Evolutionary conservation across 345 rosid species (phyloP).

Genomic region (Cardamine occulta): DNA sequence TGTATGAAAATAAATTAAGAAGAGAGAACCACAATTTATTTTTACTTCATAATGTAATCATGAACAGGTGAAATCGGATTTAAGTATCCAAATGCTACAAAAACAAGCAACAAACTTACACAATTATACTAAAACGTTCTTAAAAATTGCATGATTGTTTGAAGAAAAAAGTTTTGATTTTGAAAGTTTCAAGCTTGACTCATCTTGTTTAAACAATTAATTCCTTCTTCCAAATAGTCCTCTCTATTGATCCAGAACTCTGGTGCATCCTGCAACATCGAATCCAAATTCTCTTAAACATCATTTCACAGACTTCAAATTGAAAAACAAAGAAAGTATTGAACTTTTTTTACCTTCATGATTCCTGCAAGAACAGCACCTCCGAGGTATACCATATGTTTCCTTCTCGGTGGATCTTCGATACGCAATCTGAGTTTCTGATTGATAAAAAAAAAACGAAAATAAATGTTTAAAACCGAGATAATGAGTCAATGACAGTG

Average conservation of each 20-base stretch:
- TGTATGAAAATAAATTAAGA: background rate
- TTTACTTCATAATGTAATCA: background rate
- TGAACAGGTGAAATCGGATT: background rate
- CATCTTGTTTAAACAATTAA: slow-evolving; percentile 76
- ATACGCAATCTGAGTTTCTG: slow-evolving; percentile 86
- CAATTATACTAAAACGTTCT: background rate
- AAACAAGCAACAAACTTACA: background rate
- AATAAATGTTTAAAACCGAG: slow-evolving; percentile 1
- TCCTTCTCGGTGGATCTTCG: slow-evolving; percentile 98
- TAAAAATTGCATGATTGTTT: background rate
- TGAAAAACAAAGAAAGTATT: background rate
- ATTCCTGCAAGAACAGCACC: slow-evolving; percentile 99
- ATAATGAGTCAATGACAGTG: background rate
- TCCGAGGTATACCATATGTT: slow-evolving; percentile 98
- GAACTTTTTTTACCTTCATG: slow-evolving; percentile 69
- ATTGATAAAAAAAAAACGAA: background rate
- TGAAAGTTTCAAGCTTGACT: slow-evolving; percentile 48
- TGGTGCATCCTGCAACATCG: slow-evolving; percentile 79
- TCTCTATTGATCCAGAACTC: slow-evolving; percentile 98
- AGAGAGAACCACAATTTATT: background rate
- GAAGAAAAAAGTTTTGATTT: background rate
- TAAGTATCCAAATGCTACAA: background rate
- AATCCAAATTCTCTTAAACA: background rate
- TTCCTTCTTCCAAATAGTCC: slow-evolving; percentile 88
- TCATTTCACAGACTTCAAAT: background rate